Evolutionary conservation across 192 early-diverging fungal species (phyloP).

Genomic region (Dissophora globulifera): DNA sequence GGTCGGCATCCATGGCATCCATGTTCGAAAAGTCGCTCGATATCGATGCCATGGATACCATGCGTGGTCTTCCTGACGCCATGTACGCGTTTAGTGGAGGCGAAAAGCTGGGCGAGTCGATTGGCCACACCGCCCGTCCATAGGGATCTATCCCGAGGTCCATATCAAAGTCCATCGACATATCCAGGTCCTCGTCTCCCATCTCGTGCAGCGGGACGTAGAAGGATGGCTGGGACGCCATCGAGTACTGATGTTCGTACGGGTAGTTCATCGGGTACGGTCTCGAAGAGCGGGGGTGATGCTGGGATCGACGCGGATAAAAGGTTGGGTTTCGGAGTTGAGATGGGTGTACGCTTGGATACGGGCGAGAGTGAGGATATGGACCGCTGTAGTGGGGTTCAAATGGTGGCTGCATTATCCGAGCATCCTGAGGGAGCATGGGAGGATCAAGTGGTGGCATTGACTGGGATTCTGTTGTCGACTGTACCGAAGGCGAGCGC

Average conservation of each 20-base stretch:
- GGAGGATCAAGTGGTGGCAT: conserved; percentile 2
- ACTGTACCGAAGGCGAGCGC: conserved; percentile 40
- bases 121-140: conserved; percentile 3
- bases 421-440: background rate
- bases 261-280: conserved; percentile 11
- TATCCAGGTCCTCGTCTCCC: conserved; percentile 38
- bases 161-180: conserved; percentile 46
- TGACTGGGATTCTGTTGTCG: background rate
- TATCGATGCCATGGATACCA: conserved; percentile 34
- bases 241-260: conserved; percentile 10
- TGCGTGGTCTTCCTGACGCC: conserved; percentile 13
- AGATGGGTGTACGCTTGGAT: conserved; percentile 2
- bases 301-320: conserved; percentile 22
- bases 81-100: conserved; percentile 12
- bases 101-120: conserved; percentile 13
- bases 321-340: conserved; percentile 1
- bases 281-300: conserved; percentile 7
- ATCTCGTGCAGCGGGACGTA: conserved; percentile 35
- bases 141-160: conserved; percentile 25
- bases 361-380: background rate
- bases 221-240: conserved; percentile 23
- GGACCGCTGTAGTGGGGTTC: background rate
- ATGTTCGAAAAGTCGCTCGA: conserved; percentile 34
- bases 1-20: conserved; percentile 11
- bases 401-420: conserved; percentile 1